These are phyloP conservation scores for Geranium incanum DNA, from an alignment of 441 rosid genomes.

Conservation along the genomic window DNA sequence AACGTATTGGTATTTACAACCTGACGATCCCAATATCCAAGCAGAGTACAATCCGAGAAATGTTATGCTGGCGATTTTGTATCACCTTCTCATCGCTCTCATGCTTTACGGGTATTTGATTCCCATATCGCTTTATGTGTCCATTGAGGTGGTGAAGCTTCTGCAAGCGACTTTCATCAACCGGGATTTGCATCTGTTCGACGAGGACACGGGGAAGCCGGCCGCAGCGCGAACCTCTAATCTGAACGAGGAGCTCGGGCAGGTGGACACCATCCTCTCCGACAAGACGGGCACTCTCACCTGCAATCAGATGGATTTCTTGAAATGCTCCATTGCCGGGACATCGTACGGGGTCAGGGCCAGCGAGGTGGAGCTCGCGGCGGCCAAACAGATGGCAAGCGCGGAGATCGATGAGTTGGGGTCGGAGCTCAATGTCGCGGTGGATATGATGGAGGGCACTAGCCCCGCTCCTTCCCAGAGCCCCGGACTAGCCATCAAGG, in stretches of 20 bases:
- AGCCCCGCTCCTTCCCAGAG: slow-evolving; percentile 10
- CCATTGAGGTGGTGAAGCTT: slow-evolving; percentile 87
- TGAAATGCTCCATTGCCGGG: slow-evolving; percentile 89
- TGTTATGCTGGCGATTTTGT: slow-evolving; percentile 47
- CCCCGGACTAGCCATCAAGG: slow-evolving; percentile 43
- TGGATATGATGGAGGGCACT: not conserved
- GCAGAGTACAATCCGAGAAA: slow-evolving; percentile 57
- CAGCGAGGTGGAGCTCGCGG: slow-evolving; percentile 80
- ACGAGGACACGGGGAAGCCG: slow-evolving; percentile 82
- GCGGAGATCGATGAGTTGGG: slow-evolving; percentile 30
- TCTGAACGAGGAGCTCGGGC: slow-evolving; percentile 97
- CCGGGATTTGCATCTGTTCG: slow-evolving; percentile 70
- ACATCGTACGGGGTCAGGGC: slow-evolving; percentile 72
- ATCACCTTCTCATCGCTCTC: slow-evolving; percentile 68
- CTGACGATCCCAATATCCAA: slow-evolving; percentile 42
- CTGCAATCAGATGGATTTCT: slow-evolving; percentile 95
- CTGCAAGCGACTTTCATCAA: slow-evolving; percentile 88
- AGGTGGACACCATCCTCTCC: slow-evolving; percentile 87
- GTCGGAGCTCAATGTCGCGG: not conserved
- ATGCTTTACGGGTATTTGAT: slow-evolving; percentile 88
- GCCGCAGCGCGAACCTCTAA: slow-evolving; percentile 96
- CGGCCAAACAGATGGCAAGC: slow-evolving; percentile 53
- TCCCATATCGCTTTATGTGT: slow-evolving; percentile 88
- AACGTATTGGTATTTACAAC: slow-evolving; percentile 77
- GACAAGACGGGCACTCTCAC: slow-evolving; percentile 98